phyloP scores from a whole-genome alignment of 257 asterid species.

The Solanum infundibuliforme region DNA sequence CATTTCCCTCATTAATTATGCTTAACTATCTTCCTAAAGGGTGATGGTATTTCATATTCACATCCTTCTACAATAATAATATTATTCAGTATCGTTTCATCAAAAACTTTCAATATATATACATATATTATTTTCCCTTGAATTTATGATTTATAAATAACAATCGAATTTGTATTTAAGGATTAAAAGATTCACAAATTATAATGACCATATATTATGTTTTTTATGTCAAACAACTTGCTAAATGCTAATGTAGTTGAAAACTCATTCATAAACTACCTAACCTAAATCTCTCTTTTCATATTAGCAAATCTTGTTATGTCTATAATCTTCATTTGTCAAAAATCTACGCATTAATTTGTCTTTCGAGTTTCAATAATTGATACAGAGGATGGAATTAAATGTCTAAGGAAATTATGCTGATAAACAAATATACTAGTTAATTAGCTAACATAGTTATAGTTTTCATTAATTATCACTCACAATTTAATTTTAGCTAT shows the following conservation, averaged over 20 bases:
- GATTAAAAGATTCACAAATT: neutral
- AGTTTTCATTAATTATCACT: too few relatives aligned
- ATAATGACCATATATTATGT: neutral
- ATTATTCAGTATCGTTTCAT: neutral
- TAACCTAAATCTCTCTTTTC: neutral
- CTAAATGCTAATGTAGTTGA: neutral
- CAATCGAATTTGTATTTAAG: neutral
- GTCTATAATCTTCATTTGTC: neutral
- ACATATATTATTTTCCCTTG: neutral
- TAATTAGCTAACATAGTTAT: too few relatives aligned
- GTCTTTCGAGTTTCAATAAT: neutral
- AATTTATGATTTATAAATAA: neutral
- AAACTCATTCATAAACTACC: neutral
- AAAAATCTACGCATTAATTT: neutral
- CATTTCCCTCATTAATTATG: neutral
- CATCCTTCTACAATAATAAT: neutral
- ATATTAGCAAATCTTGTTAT: neutral
- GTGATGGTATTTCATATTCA: neutral
- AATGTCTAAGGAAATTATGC: neutral
- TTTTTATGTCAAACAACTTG: neutral
- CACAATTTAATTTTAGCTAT: too few relatives aligned
- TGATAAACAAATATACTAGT: neutral
- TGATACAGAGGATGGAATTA: neutral
- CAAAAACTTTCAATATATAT: neutral
- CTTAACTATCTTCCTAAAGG: neutral